Conservation (phyloP, 176 grass and related monocot species). For the Ananas comosus region DNA sequence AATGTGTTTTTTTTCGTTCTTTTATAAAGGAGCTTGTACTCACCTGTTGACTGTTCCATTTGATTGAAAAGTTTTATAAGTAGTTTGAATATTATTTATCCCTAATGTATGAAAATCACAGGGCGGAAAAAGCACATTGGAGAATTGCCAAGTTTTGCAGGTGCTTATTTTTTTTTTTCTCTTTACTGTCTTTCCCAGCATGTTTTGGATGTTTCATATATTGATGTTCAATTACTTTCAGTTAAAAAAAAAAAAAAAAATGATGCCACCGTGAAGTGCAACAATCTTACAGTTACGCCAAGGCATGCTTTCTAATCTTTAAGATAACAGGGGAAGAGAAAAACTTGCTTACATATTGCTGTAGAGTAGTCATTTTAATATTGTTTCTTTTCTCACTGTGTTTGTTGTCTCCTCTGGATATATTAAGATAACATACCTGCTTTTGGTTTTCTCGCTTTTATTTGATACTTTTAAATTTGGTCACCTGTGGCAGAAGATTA, state of each 20-base stretch:
- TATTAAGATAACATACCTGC: too few species aligned
- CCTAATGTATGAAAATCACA: slow-evolving; percentile 27
- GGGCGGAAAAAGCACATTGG: slow-evolving; percentile 92
- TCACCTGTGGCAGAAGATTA: too few species aligned
- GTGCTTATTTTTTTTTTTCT: slow-evolving; percentile 13
- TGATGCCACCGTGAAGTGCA: too few species aligned
- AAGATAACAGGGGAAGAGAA: too few species aligned
- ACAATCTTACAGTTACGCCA: too few species aligned
- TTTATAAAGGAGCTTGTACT: neutral
- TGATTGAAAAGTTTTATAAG: neutral
- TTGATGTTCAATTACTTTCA: neutral
- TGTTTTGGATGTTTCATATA: neutral
- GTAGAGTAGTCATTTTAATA: neutral
- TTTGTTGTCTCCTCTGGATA: neutral
- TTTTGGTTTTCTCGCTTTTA: too few species aligned
- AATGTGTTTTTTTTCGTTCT: neutral
- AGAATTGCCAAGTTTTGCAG: slow-evolving; percentile 97
- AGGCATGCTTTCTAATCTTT: too few species aligned
- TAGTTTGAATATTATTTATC: neutral
- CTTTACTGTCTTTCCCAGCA: neutral
- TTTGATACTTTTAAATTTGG: too few species aligned
- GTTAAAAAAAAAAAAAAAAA: too few species aligned
- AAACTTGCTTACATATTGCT: neutral
- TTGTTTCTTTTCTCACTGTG: neutral
- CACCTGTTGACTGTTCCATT: neutral